These are phyloP conservation scores for Zygoascus flipseniorum DNA, from an alignment of 805 yeast genomes.

Conservation along the genomic window DNA sequence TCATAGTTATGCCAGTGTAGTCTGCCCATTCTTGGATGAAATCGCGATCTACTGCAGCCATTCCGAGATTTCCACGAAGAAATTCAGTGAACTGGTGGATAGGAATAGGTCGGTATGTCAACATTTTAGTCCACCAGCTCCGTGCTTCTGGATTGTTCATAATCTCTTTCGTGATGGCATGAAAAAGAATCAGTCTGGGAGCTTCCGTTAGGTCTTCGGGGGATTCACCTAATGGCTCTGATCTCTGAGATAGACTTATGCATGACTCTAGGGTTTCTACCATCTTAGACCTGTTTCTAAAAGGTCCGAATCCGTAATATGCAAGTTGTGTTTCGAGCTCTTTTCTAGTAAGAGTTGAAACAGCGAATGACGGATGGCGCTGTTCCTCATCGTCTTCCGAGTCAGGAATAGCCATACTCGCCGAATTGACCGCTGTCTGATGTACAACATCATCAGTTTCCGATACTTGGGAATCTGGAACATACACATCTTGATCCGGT, in stretches of 20 bases:
- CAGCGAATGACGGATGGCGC: background rate
- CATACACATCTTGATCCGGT: background rate
- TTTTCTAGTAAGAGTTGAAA: background rate
- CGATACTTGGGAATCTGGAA: background rate
- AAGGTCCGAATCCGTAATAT: constrained; percentile 12
- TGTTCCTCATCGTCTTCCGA: background rate
- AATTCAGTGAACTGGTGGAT: constrained; percentile 7
- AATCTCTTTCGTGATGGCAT: constrained; percentile 3
- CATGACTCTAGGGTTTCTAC: constrained; percentile 7
- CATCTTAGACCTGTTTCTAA: constrained; percentile 4
- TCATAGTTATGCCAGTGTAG: background rate
- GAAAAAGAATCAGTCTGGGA: constrained; percentile 2
- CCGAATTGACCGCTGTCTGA: background rate
- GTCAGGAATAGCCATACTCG: background rate
- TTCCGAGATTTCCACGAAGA: background rate
- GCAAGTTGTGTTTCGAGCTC: background rate
- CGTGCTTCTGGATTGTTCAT: constrained; percentile 6
- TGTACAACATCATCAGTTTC: background rate
- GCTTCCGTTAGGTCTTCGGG: background rate
- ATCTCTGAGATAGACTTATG: background rate
- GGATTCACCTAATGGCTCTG: background rate
- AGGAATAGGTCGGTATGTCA: constrained; percentile 8
- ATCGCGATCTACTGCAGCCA: background rate
- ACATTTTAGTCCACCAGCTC: constrained; percentile 11
- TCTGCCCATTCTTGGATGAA: constrained; percentile 3